phyloP scores from a whole-genome alignment of 2,329 filamentous ascomycete genomes.

The Penicillium olsonii region DNA sequence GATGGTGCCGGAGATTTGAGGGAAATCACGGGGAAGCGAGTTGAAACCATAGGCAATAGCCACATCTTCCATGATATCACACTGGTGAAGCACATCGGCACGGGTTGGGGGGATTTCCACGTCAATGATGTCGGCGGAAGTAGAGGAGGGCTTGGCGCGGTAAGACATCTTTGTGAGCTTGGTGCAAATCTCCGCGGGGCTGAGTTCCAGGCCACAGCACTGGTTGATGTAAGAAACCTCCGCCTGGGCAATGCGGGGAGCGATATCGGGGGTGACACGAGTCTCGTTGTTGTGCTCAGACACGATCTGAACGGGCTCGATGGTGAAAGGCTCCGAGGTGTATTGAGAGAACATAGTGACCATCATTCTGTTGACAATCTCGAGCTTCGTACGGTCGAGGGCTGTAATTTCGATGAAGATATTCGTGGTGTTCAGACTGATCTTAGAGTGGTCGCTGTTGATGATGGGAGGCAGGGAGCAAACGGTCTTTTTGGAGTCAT shows the following conservation, averaged over 20 bases:
- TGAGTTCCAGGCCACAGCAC: constrained; percentile 79
- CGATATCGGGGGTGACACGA: constrained; percentile 76
- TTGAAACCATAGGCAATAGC: constrained; percentile 98
- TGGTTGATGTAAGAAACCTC: constrained; percentile 93
- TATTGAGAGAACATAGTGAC: constrained; percentile 97
- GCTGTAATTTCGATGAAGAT: constrained; percentile 97
- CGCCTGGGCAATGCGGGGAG: constrained; percentile 74
- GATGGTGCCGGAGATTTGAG: constrained; percentile 81
- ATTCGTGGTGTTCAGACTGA: constrained; percentile 85
- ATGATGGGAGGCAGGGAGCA: constrained; percentile 97
- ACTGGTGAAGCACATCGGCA: constrained; percentile 93
- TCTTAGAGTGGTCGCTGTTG: constrained; percentile 96
- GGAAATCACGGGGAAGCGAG: constrained; percentile 82
- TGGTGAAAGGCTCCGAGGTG: constrained; percentile 81
- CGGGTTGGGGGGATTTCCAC: constrained; percentile 84
- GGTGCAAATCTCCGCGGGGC: constrained; percentile 72
- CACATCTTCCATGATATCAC: constrained; percentile 98
- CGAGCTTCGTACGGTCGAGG: constrained; percentile 92
- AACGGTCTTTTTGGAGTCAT: constrained; percentile 81
- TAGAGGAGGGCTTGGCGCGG: constrained; percentile 71
- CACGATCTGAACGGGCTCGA: constrained; percentile 90
- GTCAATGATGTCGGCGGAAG: constrained; percentile 71
- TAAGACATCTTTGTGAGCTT: constrained; percentile 89
- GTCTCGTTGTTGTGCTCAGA: constrained; percentile 88
- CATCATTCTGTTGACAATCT: constrained; percentile 93